A percentile compares a stretch with the other conserved stretches of the same genome.
These are phyloP conservation scores for Fusarium setosum DNA, from an alignment of 2,329 filamentous ascomycete species.

Conservation along the genomic window DNA sequence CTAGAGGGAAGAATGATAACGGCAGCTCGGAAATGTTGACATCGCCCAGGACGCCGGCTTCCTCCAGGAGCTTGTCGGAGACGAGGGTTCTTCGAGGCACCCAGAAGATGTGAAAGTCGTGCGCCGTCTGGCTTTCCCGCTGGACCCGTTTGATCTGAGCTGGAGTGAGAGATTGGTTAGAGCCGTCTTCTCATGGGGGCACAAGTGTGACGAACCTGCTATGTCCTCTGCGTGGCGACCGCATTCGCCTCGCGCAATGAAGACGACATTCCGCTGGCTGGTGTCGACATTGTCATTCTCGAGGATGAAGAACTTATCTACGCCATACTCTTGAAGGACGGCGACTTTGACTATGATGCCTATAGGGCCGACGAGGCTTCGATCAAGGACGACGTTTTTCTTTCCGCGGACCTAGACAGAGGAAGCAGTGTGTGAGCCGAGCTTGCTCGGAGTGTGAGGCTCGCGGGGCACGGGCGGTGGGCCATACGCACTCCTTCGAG, in stretches of 20 bases:
- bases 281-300: slow-evolving; percentile 97
- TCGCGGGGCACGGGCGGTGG: slow-evolving; percentile 25
- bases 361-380: slow-evolving; percentile 87
- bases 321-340: slow-evolving; percentile 94
- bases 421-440: slow-evolving; percentile 7
- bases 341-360: slow-evolving; percentile 95
- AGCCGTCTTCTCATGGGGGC: background rate
- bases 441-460: slow-evolving; percentile 16
- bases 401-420: slow-evolving; percentile 89
- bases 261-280: slow-evolving; percentile 94
- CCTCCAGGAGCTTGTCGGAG: slow-evolving; percentile 91
- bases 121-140: slow-evolving; percentile 86
- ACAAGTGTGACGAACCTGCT: slow-evolving; percentile 74
- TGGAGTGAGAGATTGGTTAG: slow-evolving; percentile 60
- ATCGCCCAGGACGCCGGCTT: slow-evolving; percentile 92
- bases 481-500: slow-evolving; percentile 88
- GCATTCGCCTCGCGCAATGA: slow-evolving; percentile 91
- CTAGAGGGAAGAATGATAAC: slow-evolving; percentile 89
- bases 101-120: slow-evolving; percentile 98
- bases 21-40: slow-evolving; percentile 89
- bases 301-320: slow-evolving; percentile 96
- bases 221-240: slow-evolving; percentile 85
- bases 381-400: slow-evolving; percentile 97
- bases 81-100: slow-evolving; percentile 91
- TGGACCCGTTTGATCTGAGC: slow-evolving; percentile 93